Percentiles rank a stretch among this genome's conserved stretches.
Evolutionary conservation across 257 asterid genomes (phyloP).

Genomic region (Nicotiana paniculata): DNA sequence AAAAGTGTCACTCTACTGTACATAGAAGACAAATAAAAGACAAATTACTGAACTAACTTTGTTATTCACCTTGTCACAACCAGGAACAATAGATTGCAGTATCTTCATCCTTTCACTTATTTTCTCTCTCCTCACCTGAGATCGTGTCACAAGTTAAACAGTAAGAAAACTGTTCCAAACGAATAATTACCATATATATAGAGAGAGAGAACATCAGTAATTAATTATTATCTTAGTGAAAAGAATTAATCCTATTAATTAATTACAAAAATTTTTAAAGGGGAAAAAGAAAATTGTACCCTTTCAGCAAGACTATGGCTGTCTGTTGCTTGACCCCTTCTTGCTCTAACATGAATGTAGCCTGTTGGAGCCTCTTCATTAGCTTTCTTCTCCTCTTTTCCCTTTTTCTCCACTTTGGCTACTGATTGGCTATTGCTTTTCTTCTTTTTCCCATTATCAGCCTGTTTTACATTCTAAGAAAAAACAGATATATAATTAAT

Average conservation of each 20-base stretch:
- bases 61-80: constrained; percentile 66
- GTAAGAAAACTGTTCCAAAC: not conserved
- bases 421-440: constrained; percentile 18
- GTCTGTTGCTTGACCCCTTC: constrained; percentile 94
- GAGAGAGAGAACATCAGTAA: too few species aligned
- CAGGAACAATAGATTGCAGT: constrained; percentile 78
- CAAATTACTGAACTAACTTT: constrained; percentile 11
- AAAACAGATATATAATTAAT: not conserved
- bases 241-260: too few species aligned
- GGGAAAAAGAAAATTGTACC: constrained; percentile 29
- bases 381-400: constrained; percentile 23
- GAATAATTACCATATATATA: not conserved
- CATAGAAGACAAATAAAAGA: constrained; percentile 7
- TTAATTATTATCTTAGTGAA: too few species aligned
- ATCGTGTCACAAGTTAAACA: not conserved
- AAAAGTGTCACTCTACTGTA: not conserved
- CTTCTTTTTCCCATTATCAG: constrained; percentile 30
- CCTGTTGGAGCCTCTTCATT: constrained; percentile 34
- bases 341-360: constrained; percentile 74
- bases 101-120: constrained; percentile 85
- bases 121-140: constrained; percentile 77
- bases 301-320: constrained; percentile 93
- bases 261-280: too few species aligned
- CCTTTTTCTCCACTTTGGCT: constrained; percentile 26
- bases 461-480: constrained; percentile 20